phyloP scores from a whole-genome alignment of 75 land plant species.

The Pinus tabuliformis region DNA sequence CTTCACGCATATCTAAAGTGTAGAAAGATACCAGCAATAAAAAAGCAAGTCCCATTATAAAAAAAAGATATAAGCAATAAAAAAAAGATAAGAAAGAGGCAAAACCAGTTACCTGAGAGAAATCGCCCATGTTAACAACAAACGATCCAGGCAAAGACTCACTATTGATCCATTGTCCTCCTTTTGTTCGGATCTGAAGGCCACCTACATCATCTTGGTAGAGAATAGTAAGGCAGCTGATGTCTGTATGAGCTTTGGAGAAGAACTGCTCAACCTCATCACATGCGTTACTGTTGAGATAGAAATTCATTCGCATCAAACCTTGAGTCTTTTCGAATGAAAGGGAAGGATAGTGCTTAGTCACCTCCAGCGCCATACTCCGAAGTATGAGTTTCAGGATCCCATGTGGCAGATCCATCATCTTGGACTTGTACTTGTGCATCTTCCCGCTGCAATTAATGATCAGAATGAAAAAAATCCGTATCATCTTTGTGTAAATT shows the following conservation, averaged over 20 bases:
- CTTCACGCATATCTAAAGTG: too few species aligned
- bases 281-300: not conserved
- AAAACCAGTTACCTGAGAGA: not conserved
- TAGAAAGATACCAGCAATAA: too few species aligned
- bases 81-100: too few species aligned
- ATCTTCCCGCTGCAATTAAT: slow-evolving; percentile 18
- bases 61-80: too few species aligned
- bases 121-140: not conserved
- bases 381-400: slow-evolving; percentile 20
- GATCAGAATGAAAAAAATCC: too few species aligned
- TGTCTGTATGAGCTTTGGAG: not conserved
- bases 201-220: slow-evolving; percentile 57
- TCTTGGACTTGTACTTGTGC: slow-evolving; percentile 30
- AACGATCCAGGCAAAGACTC: not conserved
- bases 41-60: too few species aligned
- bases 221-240: not conserved
- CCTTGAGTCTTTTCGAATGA: slow-evolving; percentile 36
- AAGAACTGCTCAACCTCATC: too few species aligned
- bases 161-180: not conserved
- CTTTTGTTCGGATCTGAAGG: slow-evolving; percentile 27
- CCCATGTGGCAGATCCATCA: slow-evolving; percentile 27
- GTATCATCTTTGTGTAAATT: not conserved
- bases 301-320: slow-evolving; percentile 47
- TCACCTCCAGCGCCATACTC: slow-evolving; percentile 28
- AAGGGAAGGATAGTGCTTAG: slow-evolving; percentile 25